phyloP scores from a whole-genome alignment of 2,329 filamentous ascomycete species.

The Fusarium miscanthi region DNA sequence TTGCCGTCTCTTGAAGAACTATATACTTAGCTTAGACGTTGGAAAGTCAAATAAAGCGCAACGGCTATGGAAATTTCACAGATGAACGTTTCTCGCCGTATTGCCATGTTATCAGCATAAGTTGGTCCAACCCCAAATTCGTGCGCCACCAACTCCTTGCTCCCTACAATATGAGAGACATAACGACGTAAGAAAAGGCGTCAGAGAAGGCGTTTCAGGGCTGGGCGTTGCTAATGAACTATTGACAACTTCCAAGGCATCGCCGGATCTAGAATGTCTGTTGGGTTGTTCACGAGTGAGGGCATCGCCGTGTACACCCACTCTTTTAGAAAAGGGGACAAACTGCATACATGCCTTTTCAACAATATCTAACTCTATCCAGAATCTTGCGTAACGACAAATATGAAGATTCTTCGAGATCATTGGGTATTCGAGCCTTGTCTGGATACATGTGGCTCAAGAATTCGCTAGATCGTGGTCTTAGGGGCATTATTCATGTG shows the following conservation, averaged over 20 bases:
- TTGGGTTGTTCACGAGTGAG: neutral
- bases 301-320: conserved; percentile 8
- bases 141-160: conserved; percentile 15
- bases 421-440: neutral
- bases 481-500: neutral
- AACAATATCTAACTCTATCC: neutral
- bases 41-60: neutral
- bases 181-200: neutral
- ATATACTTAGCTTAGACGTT: neutral
- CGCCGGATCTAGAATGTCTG: neutral
- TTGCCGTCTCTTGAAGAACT: neutral
- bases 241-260: neutral
- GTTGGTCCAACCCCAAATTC: neutral
- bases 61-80: too few relatives aligned
- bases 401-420: neutral
- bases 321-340: neutral
- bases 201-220: neutral
- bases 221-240: neutral
- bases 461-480: neutral
- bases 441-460: neutral
- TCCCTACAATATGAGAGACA: neutral
- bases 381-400: neutral
- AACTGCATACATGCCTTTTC: neutral
- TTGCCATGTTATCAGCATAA: neutral
- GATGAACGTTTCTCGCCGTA: neutral